Base-by-base conservation (phyloP, 768 basidiomycete genomes). In the Amanita rubescens region DNA sequence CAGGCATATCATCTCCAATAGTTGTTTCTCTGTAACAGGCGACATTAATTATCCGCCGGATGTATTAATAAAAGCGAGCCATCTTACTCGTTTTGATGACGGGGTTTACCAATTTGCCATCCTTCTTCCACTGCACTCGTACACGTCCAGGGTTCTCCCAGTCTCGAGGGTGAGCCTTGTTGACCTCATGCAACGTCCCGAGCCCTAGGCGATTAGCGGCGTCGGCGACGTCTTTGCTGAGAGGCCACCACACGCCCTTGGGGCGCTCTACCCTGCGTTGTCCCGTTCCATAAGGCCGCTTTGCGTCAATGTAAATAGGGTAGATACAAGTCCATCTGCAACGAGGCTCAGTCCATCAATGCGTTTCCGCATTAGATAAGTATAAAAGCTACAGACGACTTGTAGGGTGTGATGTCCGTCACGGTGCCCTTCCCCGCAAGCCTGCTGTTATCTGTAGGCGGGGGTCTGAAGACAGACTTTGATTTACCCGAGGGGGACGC, bases 81-180 rank as follows among this genome's bases (percentile, higher is more conserved):
- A 38, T 77, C 85, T 60, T 64, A 92, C 90, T 92, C 30, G 84
- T 86, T 71, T 79, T 83, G 62, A 92, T 83, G n/a, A 66, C 63
- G 2, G 78, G 73, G 61, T 90, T 86, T 55, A 87, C 69, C 8
- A 86, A 73, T 47, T 68, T 66, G 1, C 77, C 89, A 55, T 90
- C 85, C 66, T 85, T 86, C 77, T 89, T 92, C 87, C 87, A 91
- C 63, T 89, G 89, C 20, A 98, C 89, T 58, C 92, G 82, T 55
- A 99, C 91, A 22, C 95, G 80, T 8, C 95, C 95, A 0, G 95
- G 95, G 66, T 99, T 99, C 63, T 90, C 94, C 95, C 95, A 99
- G 67, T 99, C 95, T 49, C 90, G 80, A 10, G 95, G 95, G 63
- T 99, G 95, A 24, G 80, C 74, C 68, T 94, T 97, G 63, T 81